Base-by-base conservation (phyloP, 176 grass and related monocot species). In the Triticum urartu region DNA sequence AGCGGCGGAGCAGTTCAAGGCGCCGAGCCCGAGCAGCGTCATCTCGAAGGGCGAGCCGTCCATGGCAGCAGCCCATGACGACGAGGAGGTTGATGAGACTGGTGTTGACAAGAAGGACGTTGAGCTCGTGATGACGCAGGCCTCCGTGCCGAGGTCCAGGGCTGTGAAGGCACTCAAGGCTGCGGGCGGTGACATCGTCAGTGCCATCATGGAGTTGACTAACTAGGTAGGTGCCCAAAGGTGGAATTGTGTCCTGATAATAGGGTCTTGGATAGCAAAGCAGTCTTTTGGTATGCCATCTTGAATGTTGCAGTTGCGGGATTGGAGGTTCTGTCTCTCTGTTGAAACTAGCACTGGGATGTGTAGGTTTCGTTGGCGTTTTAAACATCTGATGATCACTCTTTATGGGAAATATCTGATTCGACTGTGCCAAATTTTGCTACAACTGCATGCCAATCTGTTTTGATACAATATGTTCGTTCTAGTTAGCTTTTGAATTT, bases 151-250 rank as follows among this genome's bases (percentile, higher is more conserved):
- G 13, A 81, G 85, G 24, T 48, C 85, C 52, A 87, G 39, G 85
- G 85, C 85, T 0, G 85, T 80, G 24, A 87, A 86, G 77, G 85
- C 85, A 7, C 85, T 80, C 35, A 86, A 86, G 67, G 77, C 65
- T 72, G 52, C 65, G 4, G 38, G 66, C n/a, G 86, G 86, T 1
- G 86, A 87, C 28, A 82, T 87, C 0, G 86, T 87, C n/a, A 65
- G 58, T 4, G 86, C 86, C 39, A 87, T 81, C 86, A 82, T 87
- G 86, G 86, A 87, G 69, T 12, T 87, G 70, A 82, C 86, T 25
- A 87, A 54, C 79, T 54, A 54, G 50, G 50, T 87, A 81, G 63
- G 54, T 12, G 32, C 25, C 5, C 10, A n/a, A 10, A 33, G 64
- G 36, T 11, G 15, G 64, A 47, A 43, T 8, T 39, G 22, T 86